A percentile compares a stretch with the other conserved stretches of the same genome.
Evolutionary conservation across 345 rosid species (phyloP).

Genomic region (Eucalyptus sp.): DNA sequence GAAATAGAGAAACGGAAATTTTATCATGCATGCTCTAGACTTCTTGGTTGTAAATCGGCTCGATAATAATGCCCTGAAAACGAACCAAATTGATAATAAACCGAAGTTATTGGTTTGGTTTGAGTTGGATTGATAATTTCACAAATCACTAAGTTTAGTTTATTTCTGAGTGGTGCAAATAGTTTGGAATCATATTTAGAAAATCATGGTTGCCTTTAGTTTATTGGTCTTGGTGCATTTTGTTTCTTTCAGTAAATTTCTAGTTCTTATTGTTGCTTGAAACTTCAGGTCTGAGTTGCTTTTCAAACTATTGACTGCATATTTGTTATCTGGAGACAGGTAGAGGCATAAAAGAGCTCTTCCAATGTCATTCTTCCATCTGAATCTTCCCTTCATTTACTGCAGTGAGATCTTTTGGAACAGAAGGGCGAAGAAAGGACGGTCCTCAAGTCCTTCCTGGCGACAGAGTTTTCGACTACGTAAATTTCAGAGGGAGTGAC

Average conservation of each 20-base stretch:
- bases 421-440: conserved; percentile 50
- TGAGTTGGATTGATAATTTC: not conserved
- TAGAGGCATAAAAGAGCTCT: not conserved
- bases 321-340: not conserved
- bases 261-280: not conserved
- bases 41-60: too few relatives aligned
- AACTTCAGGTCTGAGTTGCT: not conserved
- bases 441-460: conserved; percentile 29
- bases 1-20: fast-evolving
- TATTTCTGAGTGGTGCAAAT: not conserved
- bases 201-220: not conserved
- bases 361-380: not conserved
- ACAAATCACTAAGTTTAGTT: not conserved
- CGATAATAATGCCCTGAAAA: fast-evolving
- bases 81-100: not conserved
- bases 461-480: conserved; percentile 27
- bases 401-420: conserved; percentile 45
- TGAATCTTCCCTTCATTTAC: not conserved
- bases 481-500: conserved; percentile 40
- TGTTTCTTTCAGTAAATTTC: not conserved
- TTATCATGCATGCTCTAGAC: fast-evolving
- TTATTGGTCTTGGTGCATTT: not conserved
- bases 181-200: not conserved
- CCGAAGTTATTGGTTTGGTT: not conserved
- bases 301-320: not conserved